Base-by-base conservation (phyloP, 805 yeast species). In the Torulaspora gathmanii region DNA sequence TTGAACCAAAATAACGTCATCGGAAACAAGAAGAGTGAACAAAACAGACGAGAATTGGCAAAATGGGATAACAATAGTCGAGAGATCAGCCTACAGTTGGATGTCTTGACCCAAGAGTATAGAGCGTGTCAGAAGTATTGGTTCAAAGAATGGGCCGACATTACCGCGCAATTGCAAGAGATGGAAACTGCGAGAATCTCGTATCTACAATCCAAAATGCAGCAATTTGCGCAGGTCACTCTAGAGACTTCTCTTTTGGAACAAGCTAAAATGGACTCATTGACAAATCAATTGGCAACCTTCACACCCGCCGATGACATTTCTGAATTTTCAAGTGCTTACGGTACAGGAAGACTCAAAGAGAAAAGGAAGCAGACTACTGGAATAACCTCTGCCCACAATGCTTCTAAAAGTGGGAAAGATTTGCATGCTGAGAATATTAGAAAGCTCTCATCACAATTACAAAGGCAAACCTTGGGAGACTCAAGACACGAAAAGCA, bases 321-420 rank as follows among this genome's bases (percentile, higher is more conserved):
- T 9, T 20, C 60, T 1, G 52, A 52, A n/a, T 63, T 64, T 39
- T 60, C 69, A 9, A 60, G 57, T 37, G 51, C 57, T 36, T 55
- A 49, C 44, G 67, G 69, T n/a, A 64, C 67, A 0, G 68, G 68
- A 1, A 54, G 68, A 40, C 35, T 64, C n/a, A 63, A 52, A 28
- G 56, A 47, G 50, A 57, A 47, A 39, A 34, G 47, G 28, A 37
- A 23, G n/a, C 31, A 19, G 25, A 19, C 44, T 15, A 15, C 8
- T 9, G 41, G 29, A 8, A 11, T 23, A 22, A 26, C 31, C 25
- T 10, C 8, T 11, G 22, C 15, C 11, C 26, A n/a, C 12, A 12
- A 28, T 3, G 17, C 31, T 2, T 33, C 36, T n/a, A 25, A 40
- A 5, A 13, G 33, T 25, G 40, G 41, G 31, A 45, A 41, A 19